Percentiles rank a stretch among this genome's conserved stretches.
These are phyloP conservation scores for Diaporthe destruens DNA, from an alignment of 2,329 filamentous ascomycete genomes.

Conservation along the genomic window DNA sequence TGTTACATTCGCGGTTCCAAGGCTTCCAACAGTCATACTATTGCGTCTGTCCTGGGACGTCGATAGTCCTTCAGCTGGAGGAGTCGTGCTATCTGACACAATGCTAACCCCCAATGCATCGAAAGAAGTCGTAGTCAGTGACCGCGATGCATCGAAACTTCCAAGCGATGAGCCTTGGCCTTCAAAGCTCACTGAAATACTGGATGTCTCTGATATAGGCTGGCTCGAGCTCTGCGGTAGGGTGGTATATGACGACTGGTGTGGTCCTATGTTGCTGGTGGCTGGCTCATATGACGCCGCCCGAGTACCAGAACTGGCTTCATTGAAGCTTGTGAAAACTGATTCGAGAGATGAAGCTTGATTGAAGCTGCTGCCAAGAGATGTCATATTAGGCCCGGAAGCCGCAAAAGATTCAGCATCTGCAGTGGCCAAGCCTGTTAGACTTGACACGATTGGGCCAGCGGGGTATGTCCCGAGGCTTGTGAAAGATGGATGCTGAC, in stretches of 20 bases:
- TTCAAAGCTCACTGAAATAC: not conserved
- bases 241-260: not conserved
- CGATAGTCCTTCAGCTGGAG: not conserved
- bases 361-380: too few species aligned
- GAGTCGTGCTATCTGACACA: not conserved
- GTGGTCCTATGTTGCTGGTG: too few species aligned
- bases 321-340: too few species aligned
- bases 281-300: not conserved
- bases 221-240: not conserved
- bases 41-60: too few species aligned
- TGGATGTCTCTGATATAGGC: too few species aligned
- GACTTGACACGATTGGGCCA: not conserved
- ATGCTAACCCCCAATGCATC: not conserved
- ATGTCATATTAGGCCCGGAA: not conserved
- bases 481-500: not conserved
- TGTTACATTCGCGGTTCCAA: not conserved
- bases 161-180: not conserved
- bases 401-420: not conserved
- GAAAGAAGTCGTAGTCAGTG: not conserved
- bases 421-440: too few species aligned
- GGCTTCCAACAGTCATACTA: not conserved
- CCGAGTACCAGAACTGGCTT: not conserved
- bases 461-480: too few species aligned
- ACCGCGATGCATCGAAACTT: not conserved
- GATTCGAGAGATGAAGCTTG: not conserved